phyloP scores from a whole-genome alignment of 352 stramenopile species.

The Aphanomyces euteiches region DNA sequence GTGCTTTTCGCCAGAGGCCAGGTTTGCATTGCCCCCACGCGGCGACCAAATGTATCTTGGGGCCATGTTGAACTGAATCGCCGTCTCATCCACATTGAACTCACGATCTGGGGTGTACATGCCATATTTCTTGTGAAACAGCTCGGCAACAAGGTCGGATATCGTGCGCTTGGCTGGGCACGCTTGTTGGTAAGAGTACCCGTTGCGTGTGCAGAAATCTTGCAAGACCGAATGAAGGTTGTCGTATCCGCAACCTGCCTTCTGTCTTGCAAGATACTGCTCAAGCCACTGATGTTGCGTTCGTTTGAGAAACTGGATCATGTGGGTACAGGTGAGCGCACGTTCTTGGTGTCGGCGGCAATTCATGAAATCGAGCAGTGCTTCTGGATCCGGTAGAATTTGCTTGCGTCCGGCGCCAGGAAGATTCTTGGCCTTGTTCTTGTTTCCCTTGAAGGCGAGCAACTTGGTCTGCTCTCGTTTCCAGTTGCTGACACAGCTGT shows the following conservation, averaged over 20 bases:
- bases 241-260: conserved; percentile 8
- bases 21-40: not conserved
- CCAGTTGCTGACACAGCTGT: not conserved
- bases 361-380: conserved; percentile 4
- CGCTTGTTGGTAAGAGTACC: no score
- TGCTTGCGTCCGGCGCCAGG: not conserved
- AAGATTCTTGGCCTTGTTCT: conserved; percentile 7
- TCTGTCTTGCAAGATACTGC: not conserved
- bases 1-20: conserved; percentile 4
- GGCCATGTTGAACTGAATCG: conserved; percentile 5
- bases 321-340: conserved; percentile 8
- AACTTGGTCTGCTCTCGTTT: not conserved
- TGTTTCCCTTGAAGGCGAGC: not conserved
- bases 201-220: not conserved
- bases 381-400: conserved; percentile 3
- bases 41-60: conserved; percentile 2
- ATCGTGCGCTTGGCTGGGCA: no score
- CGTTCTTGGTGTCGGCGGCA: not conserved
- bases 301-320: not conserved
- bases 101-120: no score
- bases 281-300: not conserved
- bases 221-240: not conserved
- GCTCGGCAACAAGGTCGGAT: no score
- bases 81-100: conserved; percentile 6
- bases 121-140: no score